Percentiles rank a stretch among this genome's conserved stretches.
These are phyloP conservation scores for Myrica gale DNA, from an alignment of 306 rosid species.

Conservation along the genomic window DNA sequence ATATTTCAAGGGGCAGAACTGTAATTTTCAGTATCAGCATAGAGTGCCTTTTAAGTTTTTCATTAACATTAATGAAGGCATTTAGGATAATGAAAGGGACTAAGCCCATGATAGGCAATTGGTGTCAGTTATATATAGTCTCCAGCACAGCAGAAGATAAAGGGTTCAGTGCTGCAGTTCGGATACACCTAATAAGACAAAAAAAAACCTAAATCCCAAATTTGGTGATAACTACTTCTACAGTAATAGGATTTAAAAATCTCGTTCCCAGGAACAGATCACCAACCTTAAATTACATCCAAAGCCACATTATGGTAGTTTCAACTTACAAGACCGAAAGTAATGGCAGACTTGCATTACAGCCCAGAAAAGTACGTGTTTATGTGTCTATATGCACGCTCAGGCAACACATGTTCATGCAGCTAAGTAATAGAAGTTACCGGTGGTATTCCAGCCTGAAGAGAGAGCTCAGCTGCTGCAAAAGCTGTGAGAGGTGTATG, in stretches of 20 bases:
- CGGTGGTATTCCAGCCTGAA: constrained; percentile 95
- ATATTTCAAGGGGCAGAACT: neutral
- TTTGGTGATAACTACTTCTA: neutral
- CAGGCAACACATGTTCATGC: neutral
- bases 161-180: too few species aligned
- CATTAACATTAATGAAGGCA: neutral
- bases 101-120: constrained; percentile 14
- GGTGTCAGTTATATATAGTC: constrained; percentile 17
- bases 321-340: neutral
- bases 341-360: neutral
- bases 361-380: neutral
- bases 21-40: neutral
- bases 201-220: neutral
- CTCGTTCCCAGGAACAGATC: neutral
- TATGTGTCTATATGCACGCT: neutral
- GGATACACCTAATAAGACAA: neutral
- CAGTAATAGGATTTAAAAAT: neutral
- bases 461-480: constrained; percentile 93
- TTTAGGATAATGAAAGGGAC: constrained; percentile 10
- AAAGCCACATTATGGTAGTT: neutral
- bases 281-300: constrained; percentile 1
- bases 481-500: constrained; percentile 95
- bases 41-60: neutral
- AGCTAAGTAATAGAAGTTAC: constrained; percentile 43
- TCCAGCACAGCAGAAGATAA: neutral